These are phyloP conservation scores for Alternaria triticina DNA, from an alignment of 2,329 filamentous ascomycete species.

Conservation along the genomic window DNA sequence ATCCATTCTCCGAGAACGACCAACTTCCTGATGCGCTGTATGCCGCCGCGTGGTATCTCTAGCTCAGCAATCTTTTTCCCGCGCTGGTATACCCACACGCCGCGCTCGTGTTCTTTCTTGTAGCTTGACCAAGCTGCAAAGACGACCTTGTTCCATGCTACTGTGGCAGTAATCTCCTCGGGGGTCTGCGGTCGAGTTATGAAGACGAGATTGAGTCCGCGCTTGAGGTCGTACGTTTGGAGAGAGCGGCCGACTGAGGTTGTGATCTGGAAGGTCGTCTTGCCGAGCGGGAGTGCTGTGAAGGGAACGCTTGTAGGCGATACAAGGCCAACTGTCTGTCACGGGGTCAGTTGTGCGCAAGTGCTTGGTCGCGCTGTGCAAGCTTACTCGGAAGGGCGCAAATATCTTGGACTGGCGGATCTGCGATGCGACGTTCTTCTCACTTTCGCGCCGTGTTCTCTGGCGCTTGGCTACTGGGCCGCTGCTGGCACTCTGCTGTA, in stretches of 20 bases:
- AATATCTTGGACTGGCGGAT: constrained; percentile 76
- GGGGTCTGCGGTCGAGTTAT: constrained; percentile 91
- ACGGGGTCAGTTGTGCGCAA: constrained; percentile 11
- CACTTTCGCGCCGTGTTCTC: constrained; percentile 36
- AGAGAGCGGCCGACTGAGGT: constrained; percentile 89
- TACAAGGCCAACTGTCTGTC: constrained; percentile 87
- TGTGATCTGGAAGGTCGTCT: constrained; percentile 96
- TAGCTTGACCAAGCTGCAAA: constrained; percentile 87
- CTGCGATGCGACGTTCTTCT: constrained; percentile 51
- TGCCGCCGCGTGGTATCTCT: constrained; percentile 67
- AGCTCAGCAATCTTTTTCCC: constrained; percentile 84
- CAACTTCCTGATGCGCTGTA: constrained; percentile 77
- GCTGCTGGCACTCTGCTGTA: constrained; percentile 50
- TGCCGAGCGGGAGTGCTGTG: constrained; percentile 84
- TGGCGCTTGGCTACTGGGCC: constrained; percentile 72
- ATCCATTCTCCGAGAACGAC: constrained; percentile 91
- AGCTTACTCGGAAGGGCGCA: constrained; percentile 83
- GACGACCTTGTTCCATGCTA: constrained; percentile 84
- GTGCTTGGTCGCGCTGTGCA: neutral
- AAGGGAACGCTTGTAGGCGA: constrained; percentile 92
- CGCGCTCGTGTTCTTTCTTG: constrained; percentile 61
- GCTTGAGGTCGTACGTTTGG: constrained; percentile 93
- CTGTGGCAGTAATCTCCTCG: constrained; percentile 81
- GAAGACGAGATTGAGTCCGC: constrained; percentile 90
- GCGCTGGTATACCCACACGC: constrained; percentile 90